Evolutionary conservation across 257 asterid species (phyloP).

Genomic region (Echites panduratus): DNA sequence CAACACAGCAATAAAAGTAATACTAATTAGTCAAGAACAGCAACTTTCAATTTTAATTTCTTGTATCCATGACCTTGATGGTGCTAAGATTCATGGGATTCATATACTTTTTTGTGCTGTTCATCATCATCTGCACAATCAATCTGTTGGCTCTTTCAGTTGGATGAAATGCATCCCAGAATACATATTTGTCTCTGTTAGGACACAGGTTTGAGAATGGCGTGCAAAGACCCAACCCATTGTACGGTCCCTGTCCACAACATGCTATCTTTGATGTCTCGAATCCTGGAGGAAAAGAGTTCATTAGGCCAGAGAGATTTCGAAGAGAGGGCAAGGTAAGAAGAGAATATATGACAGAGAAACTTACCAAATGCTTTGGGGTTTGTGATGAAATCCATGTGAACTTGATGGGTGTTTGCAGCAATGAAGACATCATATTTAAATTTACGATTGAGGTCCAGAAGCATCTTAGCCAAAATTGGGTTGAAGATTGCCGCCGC

Average conservation of each 20-base stretch:
- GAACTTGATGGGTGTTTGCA: constrained; percentile 57
- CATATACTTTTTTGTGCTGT: constrained; percentile 52
- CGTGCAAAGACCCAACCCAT: constrained; percentile 84
- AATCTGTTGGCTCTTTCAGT: constrained; percentile 71
- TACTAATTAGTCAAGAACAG: background rate
- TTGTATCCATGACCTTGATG: constrained; percentile 47
- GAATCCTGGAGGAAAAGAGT: constrained; percentile 43
- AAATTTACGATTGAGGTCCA: constrained; percentile 40
- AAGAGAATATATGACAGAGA: too few species aligned
- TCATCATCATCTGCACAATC: constrained; percentile 54
- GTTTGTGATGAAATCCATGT: constrained; percentile 48
- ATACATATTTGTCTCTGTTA: constrained; percentile 55
- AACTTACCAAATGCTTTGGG: constrained; percentile 57
- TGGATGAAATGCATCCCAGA: constrained; percentile 92
- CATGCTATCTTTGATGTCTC: constrained; percentile 69
- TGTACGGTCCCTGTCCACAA: constrained; percentile 92
- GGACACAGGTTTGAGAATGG: constrained; percentile 59
- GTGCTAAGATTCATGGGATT: constrained; percentile 83
- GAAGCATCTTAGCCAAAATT: constrained; percentile 42
- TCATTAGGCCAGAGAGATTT: background rate
- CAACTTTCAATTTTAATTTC: background rate
- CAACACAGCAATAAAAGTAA: background rate
- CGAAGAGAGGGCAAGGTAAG: background rate
- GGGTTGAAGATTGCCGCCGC: constrained; percentile 72
- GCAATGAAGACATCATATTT: constrained; percentile 49